phyloP scores from a whole-genome alignment of 176 grass and related monocot species.

The Hyparrhenia diplandra region DNA sequence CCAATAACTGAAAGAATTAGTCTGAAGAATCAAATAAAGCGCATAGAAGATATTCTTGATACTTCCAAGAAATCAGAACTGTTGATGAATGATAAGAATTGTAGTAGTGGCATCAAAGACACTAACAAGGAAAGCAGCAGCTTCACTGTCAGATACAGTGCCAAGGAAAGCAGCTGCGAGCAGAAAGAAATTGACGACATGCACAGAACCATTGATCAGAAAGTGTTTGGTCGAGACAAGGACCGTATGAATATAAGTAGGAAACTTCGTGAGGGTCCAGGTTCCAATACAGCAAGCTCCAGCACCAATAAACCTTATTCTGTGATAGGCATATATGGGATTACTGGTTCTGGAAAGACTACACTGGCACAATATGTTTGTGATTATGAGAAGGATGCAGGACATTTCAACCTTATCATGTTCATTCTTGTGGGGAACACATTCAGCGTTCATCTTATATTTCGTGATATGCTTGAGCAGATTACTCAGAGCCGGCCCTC shows the following conservation, averaged over 20 bases:
- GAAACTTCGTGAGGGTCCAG: not conserved
- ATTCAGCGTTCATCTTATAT: not conserved
- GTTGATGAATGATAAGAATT: not conserved
- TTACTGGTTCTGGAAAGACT: constrained; percentile 17
- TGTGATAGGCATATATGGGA: constrained; percentile 1
- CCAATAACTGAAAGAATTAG: too few relatives aligned
- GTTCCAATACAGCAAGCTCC: not conserved
- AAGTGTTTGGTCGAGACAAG: constrained; percentile 13
- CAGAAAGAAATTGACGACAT: not conserved
- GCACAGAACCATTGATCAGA: not conserved
- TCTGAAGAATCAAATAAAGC: not conserved
- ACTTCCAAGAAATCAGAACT: not conserved
- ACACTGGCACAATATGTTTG: constrained; percentile 33
- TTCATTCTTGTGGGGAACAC: not conserved
- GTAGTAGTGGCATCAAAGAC: not conserved
- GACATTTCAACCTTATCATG: not conserved
- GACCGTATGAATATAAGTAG: not conserved
- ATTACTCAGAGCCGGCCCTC: not conserved
- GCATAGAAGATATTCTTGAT: not conserved
- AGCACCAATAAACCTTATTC: constrained; percentile 3
- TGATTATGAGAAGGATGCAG: not conserved
- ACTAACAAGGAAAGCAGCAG: not conserved
- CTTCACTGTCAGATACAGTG: too few relatives aligned
- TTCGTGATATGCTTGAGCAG: not conserved
- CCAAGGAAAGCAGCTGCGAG: not conserved